A percentile compares a stretch with the other conserved stretches of the same genome.
phyloP scores from a whole-genome alignment of 441 rosid genomes.

The Aquilaria agallochum region DNA sequence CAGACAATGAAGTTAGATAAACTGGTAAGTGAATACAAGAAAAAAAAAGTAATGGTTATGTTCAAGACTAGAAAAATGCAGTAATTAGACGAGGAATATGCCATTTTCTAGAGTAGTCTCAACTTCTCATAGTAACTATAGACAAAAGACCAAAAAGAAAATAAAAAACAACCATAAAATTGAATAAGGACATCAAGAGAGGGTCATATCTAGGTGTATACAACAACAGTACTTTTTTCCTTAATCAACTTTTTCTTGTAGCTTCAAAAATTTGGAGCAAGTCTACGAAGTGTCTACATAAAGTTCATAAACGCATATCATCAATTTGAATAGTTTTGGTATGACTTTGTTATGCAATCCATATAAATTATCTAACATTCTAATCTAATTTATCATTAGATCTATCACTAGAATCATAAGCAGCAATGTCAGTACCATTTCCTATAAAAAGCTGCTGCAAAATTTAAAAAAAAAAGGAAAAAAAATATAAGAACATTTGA shows the following conservation, averaged over 20 bases:
- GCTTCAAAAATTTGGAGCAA: conserved; percentile 99
- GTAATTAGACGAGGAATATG: too few relatives aligned
- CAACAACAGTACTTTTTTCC: conserved; percentile 65
- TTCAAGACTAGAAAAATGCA: too few relatives aligned
- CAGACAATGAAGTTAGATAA: too few relatives aligned
- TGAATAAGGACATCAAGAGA: too few relatives aligned
- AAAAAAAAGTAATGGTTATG: too few relatives aligned
- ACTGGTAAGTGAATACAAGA: too few relatives aligned
- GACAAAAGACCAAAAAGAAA: too few relatives aligned
- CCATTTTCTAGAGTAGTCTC: too few relatives aligned
- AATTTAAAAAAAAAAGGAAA: conserved; percentile 9
- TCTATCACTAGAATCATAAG: conserved; percentile 90
- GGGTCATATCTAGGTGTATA: background rate
- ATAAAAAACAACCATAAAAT: too few relatives aligned
- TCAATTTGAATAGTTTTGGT: background rate
- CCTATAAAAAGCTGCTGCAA: conserved; percentile 62
- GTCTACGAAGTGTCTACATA: conserved; percentile 92
- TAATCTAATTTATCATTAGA: conserved; percentile 89
- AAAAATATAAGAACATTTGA: too few relatives aligned
- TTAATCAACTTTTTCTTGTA: conserved; percentile 95
- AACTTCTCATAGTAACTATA: too few relatives aligned
- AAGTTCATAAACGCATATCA: conserved; percentile 18
- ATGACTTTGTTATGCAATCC: conserved; percentile 8
- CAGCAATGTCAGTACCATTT: conserved; percentile 35
- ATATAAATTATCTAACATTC: conserved; percentile 48